Evolutionary conservation across 768 basidiomycete species (phyloP), one percentile per base, ranked within the genome.

Genomic region (Lactifluus hygrophoroides): DNA sequence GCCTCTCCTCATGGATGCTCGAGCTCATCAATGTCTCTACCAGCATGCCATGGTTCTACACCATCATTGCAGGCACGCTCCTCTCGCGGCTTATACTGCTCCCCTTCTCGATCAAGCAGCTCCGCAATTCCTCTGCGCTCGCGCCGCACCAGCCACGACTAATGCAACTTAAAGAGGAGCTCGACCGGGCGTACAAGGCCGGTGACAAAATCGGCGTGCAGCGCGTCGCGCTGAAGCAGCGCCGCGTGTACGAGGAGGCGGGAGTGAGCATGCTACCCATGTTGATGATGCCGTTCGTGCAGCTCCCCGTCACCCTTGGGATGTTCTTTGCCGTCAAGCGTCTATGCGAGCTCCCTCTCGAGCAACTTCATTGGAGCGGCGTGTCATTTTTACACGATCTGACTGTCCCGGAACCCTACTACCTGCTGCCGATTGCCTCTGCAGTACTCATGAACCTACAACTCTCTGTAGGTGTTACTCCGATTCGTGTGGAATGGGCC

Each of bases 11-110:
- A 43, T 82, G 79, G 78, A 72, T 80, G 17, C 73, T 88, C 49
- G 89, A 92, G 69, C 61, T 82, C 48, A 69, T 90, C 53, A 82
- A 91, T 62, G 83, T 90, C 51, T 70, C 76, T 48, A 81, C 82
- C 0, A 85, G 83, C 37, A 71, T 92, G 58, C 85, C 87, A 0
- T 94, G 92, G 90, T 88, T 88, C 74, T 82, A 84, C 77, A 86
- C 90, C 48, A 88, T 94, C 70, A 71, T 91, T 44, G 74, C 72
- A 5, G 82, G 83, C 28, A 81, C 84, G 27, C 54, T 85, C 11
- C 66, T 83, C 67, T 82, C 86, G 75, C 83, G 86, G 21, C 49
- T 79, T 19, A 46, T 78, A 49, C 75, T 88, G 46, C 69, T 90
- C 51, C 88, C 88, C 2, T 72, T 86, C 64, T 72, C 79, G 25